phyloP scores from a whole-genome alignment of 169 alveolate species.

The Plasmodium knowlesi region DNA sequence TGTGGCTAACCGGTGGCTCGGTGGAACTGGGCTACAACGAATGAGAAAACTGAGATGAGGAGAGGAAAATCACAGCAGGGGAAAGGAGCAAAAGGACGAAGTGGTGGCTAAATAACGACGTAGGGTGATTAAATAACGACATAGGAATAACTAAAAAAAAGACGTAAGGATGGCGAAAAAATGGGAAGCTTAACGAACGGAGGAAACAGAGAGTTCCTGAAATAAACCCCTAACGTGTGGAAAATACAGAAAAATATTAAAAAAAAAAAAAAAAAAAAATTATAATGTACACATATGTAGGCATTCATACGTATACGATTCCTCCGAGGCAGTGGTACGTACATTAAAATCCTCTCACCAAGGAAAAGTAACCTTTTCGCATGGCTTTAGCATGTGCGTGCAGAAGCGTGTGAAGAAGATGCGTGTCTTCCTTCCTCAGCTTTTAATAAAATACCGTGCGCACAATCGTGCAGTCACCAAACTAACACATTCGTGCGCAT shows the following conservation, averaged over 20 bases:
- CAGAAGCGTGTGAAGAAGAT: background rate
- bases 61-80: background rate
- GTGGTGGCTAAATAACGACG: background rate
- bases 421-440: background rate
- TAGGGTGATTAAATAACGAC: background rate
- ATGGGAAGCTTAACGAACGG: background rate
- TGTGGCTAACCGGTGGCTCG: constrained; percentile 2
- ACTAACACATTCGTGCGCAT: background rate
- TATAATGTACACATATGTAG: background rate
- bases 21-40: background rate
- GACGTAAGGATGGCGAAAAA: background rate
- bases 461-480: background rate
- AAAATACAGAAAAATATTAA: background rate
- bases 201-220: background rate
- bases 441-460: background rate
- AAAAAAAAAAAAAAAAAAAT: background rate
- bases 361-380: background rate
- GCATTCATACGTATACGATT: background rate
- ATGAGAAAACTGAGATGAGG: background rate
- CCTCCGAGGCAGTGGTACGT: background rate
- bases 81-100: background rate
- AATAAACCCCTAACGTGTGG: background rate
- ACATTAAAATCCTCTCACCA: background rate
- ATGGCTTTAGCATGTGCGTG: background rate
- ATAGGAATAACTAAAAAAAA: background rate